Percentiles rank a stretch among this genome's conserved stretches.
These are phyloP conservation scores for Prunus mongolica DNA, from an alignment of 306 rosid genomes.

Conservation along the genomic window DNA sequence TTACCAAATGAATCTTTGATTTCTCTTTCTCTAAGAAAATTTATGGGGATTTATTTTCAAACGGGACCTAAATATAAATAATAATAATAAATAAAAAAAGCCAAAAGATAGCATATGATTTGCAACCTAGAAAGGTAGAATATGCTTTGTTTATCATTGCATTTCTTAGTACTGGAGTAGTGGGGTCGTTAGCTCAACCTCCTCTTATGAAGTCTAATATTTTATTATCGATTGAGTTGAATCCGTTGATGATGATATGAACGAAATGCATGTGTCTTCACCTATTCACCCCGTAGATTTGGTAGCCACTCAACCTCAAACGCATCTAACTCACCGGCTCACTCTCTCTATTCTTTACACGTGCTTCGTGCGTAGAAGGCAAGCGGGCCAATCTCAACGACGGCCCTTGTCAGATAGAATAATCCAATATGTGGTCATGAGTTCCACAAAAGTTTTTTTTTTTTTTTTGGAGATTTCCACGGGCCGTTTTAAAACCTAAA, in stretches of 20 bases:
- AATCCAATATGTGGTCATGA: neutral
- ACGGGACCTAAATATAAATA: too few species aligned
- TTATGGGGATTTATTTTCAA: too few species aligned
- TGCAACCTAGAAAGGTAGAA: neutral
- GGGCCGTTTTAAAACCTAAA: too few species aligned
- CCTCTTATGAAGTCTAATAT: neutral
- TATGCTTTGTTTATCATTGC: neutral
- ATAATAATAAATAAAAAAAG: too few species aligned
- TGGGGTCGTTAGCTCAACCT: neutral
- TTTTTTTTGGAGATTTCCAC: too few species aligned
- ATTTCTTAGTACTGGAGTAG: neutral
- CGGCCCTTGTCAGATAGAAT: neutral
- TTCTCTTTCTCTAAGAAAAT: too few species aligned
- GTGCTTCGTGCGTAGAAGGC: neutral
- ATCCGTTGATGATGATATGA: neutral
- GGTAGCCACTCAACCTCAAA: neutral
- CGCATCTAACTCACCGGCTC: neutral
- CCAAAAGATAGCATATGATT: neutral
- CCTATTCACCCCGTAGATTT: neutral
- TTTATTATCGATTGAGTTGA: neutral
- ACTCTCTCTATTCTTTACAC: neutral
- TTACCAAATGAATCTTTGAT: too few species aligned
- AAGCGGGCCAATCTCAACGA: neutral
- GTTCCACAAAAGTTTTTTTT: too few species aligned
- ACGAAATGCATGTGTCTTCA: neutral